Evolutionary conservation across 768 basidiomycete genomes (phyloP).

Genomic region (Boletus sensibilis): DNA sequence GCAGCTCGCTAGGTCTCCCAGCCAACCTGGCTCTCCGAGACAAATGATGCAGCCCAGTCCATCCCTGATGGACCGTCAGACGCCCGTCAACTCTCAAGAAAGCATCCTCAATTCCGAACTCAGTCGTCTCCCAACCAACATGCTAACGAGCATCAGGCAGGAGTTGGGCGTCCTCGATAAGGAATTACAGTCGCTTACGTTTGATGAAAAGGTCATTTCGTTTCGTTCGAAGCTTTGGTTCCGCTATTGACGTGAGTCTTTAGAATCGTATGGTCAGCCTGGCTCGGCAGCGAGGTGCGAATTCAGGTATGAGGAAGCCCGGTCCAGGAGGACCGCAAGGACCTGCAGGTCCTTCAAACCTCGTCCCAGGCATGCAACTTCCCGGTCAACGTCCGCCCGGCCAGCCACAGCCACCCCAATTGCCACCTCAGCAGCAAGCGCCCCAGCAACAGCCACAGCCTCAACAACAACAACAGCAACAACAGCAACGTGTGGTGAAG

Average conservation of each 20-base stretch:
- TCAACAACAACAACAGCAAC: constrained; percentile 20
- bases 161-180: constrained; percentile 48
- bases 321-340: constrained; percentile 31
- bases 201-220: constrained; percentile 58
- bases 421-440: constrained; percentile 23
- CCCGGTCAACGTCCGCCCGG: constrained; percentile 41
- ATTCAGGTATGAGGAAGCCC: constrained; percentile 23
- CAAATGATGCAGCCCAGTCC: constrained; percentile 58
- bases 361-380: constrained; percentile 36
- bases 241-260: constrained; percentile 13
- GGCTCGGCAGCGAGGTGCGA: constrained; percentile 26
- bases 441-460: constrained; percentile 22
- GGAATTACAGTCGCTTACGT: constrained; percentile 41
- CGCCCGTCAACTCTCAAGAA: constrained; percentile 32
- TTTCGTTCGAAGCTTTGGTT: not conserved
- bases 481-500: constrained; percentile 37
- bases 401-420: constrained; percentile 28
- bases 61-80: constrained; percentile 49
- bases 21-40: constrained; percentile 55
- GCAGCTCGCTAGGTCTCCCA: constrained; percentile 53
- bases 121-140: constrained; percentile 34
- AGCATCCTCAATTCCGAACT: constrained; percentile 43
- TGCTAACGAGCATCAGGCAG: constrained; percentile 37
- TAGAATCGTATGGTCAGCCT: constrained; percentile 39
- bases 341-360: constrained; percentile 28